Evolutionary conservation across 2,329 filamentous ascomycete species (phyloP).

Genomic region (Neofusicoccum kwambonambiense): DNA sequence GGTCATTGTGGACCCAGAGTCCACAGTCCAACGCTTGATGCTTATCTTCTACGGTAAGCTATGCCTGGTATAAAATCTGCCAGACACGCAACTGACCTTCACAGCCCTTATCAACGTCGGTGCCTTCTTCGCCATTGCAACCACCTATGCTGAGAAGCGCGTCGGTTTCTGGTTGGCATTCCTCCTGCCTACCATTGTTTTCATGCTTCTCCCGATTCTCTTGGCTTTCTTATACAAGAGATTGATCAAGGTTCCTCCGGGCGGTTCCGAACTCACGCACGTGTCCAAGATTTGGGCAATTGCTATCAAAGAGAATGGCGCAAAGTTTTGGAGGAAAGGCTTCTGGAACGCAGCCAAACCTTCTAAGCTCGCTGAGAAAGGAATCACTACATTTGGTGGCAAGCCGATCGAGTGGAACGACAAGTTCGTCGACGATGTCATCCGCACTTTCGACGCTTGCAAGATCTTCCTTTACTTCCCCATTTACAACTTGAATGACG

Average conservation of each 20-base stretch:
- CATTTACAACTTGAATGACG: constrained; percentile 39
- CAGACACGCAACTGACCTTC: background rate
- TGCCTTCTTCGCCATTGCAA: constrained; percentile 37
- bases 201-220: constrained; percentile 29
- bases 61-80: background rate
- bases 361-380: constrained; percentile 28
- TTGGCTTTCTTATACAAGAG: constrained; percentile 33
- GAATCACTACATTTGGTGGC: constrained; percentile 18
- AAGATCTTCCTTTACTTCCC: constrained; percentile 41
- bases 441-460: constrained; percentile 33
- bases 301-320: constrained; percentile 35
- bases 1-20: constrained; percentile 49
- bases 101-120: constrained; percentile 28
- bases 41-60: constrained; percentile 35
- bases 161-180: constrained; percentile 43
- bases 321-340: constrained; percentile 33
- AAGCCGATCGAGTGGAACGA: constrained; percentile 33
- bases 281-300: constrained; percentile 34
- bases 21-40: constrained; percentile 40
- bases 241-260: constrained; percentile 32
- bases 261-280: constrained; percentile 34
- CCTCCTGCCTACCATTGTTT: constrained; percentile 34
- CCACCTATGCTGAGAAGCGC: constrained; percentile 43
- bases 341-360: constrained; percentile 38
- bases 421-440: constrained; percentile 37